Percentiles rank a stretch among this genome's conserved stretches.
Conservation (phyloP, 257 asterid genomes). For the Eucommia ulmoides region DNA sequence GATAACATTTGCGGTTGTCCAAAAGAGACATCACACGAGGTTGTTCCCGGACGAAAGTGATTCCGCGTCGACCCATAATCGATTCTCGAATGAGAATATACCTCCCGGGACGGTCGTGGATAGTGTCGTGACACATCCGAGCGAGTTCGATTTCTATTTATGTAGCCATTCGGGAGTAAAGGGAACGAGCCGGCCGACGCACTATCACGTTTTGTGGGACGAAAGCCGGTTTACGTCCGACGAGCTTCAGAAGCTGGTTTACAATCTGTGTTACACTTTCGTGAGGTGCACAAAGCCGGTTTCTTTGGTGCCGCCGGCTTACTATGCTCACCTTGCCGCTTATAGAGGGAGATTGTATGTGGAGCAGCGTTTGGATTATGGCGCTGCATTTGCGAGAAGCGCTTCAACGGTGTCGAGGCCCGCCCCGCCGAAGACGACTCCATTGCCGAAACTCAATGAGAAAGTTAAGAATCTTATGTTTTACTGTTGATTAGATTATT, state of each 20-base stretch:
- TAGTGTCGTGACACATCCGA: slow-evolving; percentile 67
- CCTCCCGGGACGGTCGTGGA: slow-evolving; percentile 96
- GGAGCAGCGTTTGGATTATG: slow-evolving; percentile 44
- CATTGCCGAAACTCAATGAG: slow-evolving; percentile 77
- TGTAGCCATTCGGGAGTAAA: slow-evolving; percentile 96
- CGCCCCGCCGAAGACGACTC: slow-evolving; percentile 45
- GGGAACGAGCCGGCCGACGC: slow-evolving; percentile 90
- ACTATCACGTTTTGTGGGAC: slow-evolving; percentile 84
- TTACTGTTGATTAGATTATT: slow-evolving; percentile 89
- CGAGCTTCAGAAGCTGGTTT: slow-evolving; percentile 74
- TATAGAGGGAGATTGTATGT: slow-evolving; percentile 83
- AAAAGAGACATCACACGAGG: slow-evolving; percentile 85
- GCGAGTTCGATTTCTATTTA: slow-evolving; percentile 77
- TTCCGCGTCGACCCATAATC: slow-evolving; percentile 11
- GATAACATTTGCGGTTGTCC: slow-evolving; percentile 76
- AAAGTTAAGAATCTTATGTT: slow-evolving; percentile 82
- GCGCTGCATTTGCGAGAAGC: slow-evolving; percentile 9
- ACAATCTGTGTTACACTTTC: slow-evolving; percentile 87
- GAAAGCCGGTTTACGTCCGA: slow-evolving; percentile 80
- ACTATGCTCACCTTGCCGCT: slow-evolving; percentile 93
- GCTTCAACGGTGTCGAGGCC: slow-evolving; percentile 34
- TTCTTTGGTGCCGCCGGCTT: slow-evolving; percentile 89
- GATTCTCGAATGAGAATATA: slow-evolving; percentile 41
- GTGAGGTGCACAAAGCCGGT: slow-evolving; percentile 94
- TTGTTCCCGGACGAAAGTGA: slow-evolving; percentile 46